These are phyloP conservation scores for Daedalea quercina DNA, from an alignment of 768 basidiomycete species.

Conservation along the genomic window DNA sequence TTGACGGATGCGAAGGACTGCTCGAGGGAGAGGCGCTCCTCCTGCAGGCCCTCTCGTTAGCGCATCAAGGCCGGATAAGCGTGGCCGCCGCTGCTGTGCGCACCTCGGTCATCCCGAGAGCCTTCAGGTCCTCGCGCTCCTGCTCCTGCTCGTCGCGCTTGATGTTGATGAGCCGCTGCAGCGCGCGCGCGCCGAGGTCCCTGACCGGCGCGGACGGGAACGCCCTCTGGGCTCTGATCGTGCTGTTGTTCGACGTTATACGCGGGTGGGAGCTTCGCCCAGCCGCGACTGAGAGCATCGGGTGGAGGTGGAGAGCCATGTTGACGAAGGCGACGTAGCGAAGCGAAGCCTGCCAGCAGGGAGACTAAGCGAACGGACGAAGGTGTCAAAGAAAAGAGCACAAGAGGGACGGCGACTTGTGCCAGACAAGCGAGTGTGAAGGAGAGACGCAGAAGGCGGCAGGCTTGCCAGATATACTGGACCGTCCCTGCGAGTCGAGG, in stretches of 20 bases:
- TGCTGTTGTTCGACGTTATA: background rate
- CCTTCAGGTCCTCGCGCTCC: conserved; percentile 5
- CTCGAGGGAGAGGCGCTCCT: conserved; percentile 7
- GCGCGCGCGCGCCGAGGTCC: background rate
- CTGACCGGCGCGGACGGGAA: background rate
- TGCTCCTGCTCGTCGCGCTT: conserved; percentile 1
- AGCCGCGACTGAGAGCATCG: background rate
- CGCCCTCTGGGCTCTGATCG: background rate
- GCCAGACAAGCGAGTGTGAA: too few species aligned
- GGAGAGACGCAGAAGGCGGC: too few species aligned
- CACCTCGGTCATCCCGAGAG: conserved; percentile 5
- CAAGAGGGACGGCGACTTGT: too few species aligned
- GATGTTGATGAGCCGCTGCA: background rate
- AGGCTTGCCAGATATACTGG: too few species aligned
- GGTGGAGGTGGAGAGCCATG: background rate
- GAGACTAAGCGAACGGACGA: background rate
- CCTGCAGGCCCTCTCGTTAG: background rate
- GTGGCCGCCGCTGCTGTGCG: too few species aligned
- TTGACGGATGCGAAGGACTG: conserved; percentile 8
- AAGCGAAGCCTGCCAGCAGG: background rate
- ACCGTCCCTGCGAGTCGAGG: too few species aligned
- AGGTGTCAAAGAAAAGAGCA: too few species aligned
- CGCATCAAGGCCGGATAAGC: background rate
- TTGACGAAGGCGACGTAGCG: background rate
- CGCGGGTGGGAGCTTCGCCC: background rate